Evolutionary conservation across 805 yeast genomes (phyloP), one percentile per base, ranked within the genome.

Genomic region (Candida schatavii): DNA sequence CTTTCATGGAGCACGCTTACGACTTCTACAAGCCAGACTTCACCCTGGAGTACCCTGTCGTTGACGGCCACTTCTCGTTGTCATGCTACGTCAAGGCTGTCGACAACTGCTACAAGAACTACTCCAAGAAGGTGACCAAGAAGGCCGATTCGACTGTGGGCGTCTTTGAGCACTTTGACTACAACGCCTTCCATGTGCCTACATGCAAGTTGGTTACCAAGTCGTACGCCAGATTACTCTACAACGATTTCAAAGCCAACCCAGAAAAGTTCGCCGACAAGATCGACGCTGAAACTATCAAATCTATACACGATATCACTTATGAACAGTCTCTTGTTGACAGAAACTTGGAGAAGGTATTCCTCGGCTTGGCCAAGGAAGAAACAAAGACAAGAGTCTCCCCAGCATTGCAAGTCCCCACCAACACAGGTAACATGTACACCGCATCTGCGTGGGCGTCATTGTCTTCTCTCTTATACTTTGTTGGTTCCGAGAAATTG

Each of bases 11-110:
- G 68, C 96, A 93, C 63, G 97, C 93, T 34, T 93, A 93, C 68
- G 99, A 93, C 72, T 90, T 93, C 73, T 93, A 91, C 77, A 91
- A 93, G 80, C 98, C 99, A 49, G 91, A 93, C 69, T 87, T 93
- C 75, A 85, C 91, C 49, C 78, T 87, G 51, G 99, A 93, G 73
- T 93, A 93, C 71, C 99, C 99, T 26, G 85, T 83, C 47, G 99
- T 93, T 49, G 97, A 93, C 63, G 99, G 99, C 53, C 97, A 93
- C 69, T 93, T 81, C 72, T 91, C 98, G 3, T 75, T 93, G 61
- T 67, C 88, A 30, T 93, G 99, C 74, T 93, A 93, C 75, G 88
- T 90, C 51, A 85, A 85, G 67, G 97, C 99, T 21, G 70, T 93
- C 44, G 98, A 93, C 73, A 70, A 79, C 49, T 86, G 95, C 54